phyloP scores from a whole-genome alignment of 176 grass and related monocot species.

The Alloteropsis semialata region DNA sequence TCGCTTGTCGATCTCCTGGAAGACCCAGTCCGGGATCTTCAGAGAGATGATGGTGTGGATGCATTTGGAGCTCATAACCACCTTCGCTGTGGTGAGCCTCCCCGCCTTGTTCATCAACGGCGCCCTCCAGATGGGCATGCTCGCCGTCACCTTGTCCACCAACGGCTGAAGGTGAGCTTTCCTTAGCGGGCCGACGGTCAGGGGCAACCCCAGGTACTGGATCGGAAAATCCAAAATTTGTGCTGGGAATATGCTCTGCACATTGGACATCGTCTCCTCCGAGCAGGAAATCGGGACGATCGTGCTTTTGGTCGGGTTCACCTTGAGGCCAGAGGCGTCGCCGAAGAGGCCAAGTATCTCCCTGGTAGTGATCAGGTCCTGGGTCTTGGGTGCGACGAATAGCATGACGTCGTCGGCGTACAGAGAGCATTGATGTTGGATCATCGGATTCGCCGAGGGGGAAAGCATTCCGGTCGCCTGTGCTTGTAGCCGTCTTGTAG shows the following conservation, averaged over 20 bases:
- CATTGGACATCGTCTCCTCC: rapidly evolving
- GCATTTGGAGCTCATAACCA: too few relatives aligned
- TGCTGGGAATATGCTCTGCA: background rate
- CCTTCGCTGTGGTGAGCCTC: background rate
- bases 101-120: background rate
- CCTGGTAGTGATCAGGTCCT: background rate
- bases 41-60: background rate
- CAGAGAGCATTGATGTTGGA: background rate
- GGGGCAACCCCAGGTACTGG: background rate
- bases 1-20: background rate
- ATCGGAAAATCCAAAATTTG: background rate
- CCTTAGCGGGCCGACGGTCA: rapidly evolving
- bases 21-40: background rate
- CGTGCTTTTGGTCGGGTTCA: background rate
- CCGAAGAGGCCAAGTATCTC: background rate
- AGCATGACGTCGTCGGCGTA: background rate
- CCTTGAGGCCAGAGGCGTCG: rapidly evolving
- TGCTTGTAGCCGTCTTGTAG: too few relatives aligned
- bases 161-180: background rate
- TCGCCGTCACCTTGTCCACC: too few relatives aligned
- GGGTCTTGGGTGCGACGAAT: background rate
- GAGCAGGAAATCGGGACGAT: background rate
- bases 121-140: background rate
- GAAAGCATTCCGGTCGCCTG: rapidly evolving
- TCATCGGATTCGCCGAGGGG: rapidly evolving